These are phyloP conservation scores for Neonectria neomacrospora DNA, from an alignment of 2,329 filamentous ascomycete genomes.

Conservation along the genomic window DNA sequence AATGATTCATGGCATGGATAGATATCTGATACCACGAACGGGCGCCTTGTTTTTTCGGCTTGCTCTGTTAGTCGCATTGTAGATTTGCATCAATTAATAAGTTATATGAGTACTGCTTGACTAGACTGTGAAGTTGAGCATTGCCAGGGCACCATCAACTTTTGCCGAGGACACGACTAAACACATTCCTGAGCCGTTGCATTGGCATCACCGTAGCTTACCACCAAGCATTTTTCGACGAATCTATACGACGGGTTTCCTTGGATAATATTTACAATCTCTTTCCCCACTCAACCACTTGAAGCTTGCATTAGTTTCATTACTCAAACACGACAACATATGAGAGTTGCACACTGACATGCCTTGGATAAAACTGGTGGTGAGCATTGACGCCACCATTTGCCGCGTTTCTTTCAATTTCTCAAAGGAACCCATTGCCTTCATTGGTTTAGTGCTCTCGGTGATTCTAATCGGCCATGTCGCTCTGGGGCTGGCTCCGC, in stretches of 20 bases:
- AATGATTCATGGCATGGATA: constrained; percentile 5
- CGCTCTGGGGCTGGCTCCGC: constrained; percentile 21
- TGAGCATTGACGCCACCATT: not conserved
- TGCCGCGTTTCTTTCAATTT: not conserved
- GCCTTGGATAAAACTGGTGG: not conserved
- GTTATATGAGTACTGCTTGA: not conserved
- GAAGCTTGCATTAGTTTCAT: not conserved
- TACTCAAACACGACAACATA: not conserved
- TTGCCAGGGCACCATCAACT: too few relatives aligned
- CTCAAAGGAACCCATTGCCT: not conserved
- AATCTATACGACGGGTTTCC: not conserved
- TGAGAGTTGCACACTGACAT: not conserved
- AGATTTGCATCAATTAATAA: constrained; percentile 7
- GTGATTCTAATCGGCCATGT: constrained; percentile 12
- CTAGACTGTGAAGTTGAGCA: not conserved
- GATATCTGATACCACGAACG: constrained; percentile 24
- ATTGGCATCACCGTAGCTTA: not conserved
- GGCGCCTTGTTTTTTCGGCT: not conserved
- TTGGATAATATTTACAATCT: not conserved
- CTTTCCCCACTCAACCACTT: not conserved
- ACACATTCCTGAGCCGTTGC: too few relatives aligned
- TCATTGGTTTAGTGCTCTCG: not conserved
- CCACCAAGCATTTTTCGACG: not conserved
- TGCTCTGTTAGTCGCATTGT: not conserved
- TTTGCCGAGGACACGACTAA: too few relatives aligned